Evolutionary conservation across 345 rosid species (phyloP).

Genomic region (Citrus cavaleriei): DNA sequence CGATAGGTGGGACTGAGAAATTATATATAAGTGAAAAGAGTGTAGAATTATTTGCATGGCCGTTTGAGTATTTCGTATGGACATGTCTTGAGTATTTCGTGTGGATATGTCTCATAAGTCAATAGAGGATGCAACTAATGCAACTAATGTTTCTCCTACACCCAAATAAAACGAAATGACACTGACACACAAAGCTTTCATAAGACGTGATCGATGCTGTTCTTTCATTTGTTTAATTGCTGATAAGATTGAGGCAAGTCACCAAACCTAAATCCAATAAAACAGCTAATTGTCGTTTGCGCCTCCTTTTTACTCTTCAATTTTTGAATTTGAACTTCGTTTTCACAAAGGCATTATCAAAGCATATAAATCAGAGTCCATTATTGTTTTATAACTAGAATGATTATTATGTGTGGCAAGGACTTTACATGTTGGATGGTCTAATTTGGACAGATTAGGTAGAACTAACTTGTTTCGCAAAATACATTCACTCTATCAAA

Average conservation of each 20-base stretch:
- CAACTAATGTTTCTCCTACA: conserved; percentile 14
- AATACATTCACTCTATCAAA: not conserved
- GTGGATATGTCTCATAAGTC: conserved; percentile 27
- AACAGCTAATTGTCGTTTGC: not conserved
- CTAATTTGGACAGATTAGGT: conserved; percentile 18
- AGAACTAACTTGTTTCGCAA: not conserved
- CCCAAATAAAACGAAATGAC: conserved; percentile 18
- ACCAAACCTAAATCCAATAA: conserved; percentile 24
- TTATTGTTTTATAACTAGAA: not conserved
- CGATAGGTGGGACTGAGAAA: conserved; percentile 26
- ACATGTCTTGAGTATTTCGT: conserved; percentile 19
- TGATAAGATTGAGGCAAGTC: conserved; percentile 14
- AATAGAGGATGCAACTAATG: conserved; percentile 65
- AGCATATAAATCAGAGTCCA: not conserved
- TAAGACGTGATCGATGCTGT: not conserved
- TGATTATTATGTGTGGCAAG: not conserved
- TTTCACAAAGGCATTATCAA: not conserved
- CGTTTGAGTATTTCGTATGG: conserved; percentile 21
- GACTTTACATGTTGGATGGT: conserved; percentile 21
- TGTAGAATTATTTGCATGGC: not conserved
- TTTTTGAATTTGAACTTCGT: not conserved
- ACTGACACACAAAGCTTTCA: not conserved
- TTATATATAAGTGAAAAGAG: conserved; percentile 29
- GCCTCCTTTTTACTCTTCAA: not conserved
- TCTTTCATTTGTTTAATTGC: not conserved